Conservation (phyloP, 2,329 filamentous ascomycete species). For the Ophiostoma montium region DNA sequence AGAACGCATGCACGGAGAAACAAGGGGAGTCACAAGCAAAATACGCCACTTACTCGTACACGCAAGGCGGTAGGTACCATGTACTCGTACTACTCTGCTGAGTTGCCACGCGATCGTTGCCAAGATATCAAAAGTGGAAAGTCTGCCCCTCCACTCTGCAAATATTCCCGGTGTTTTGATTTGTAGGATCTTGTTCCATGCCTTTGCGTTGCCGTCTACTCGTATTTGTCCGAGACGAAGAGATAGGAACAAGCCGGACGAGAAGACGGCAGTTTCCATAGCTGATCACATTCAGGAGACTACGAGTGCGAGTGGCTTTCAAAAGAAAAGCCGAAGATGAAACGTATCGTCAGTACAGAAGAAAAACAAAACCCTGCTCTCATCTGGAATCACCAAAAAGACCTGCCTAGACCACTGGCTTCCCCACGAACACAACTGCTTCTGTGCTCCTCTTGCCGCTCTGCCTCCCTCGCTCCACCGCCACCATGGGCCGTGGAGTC, state of each 20-base stretch:
- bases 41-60: no score
- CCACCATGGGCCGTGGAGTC: background rate
- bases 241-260: constrained; percentile 11
- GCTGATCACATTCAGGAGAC: no score
- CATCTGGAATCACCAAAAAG: background rate
- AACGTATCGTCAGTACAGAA: background rate
- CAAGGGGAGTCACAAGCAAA: no score
- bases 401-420: background rate
- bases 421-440: background rate
- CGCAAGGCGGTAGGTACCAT: no score
- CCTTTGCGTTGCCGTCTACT: background rate
- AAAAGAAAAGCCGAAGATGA: background rate
- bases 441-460: background rate
- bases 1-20: no score
- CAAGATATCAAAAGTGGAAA: background rate
- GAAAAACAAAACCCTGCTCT: no score
- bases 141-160: background rate
- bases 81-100: background rate
- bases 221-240: background rate
- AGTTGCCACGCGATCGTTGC: background rate
- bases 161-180: background rate
- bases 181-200: background rate
- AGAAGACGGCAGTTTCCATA: background rate
- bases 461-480: background rate
- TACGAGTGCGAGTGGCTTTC: no score